These are phyloP conservation scores for Astraeus odoratus DNA, from an alignment of 768 basidiomycete species.

Conservation along the genomic window DNA sequence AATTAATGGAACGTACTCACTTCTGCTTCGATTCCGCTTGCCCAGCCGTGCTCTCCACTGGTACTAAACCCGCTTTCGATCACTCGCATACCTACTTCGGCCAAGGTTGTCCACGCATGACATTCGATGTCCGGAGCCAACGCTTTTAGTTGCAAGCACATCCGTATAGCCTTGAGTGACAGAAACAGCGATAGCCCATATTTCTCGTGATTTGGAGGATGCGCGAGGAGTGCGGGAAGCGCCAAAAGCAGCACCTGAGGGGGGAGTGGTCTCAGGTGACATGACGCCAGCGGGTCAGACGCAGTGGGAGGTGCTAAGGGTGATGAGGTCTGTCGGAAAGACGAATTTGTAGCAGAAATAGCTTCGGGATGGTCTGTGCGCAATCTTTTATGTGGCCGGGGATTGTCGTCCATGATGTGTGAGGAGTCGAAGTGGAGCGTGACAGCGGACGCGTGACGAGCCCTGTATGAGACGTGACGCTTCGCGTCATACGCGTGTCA, in stretches of 20 bases:
- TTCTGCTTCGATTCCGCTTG: constrained; percentile 48
- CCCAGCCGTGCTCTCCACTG: constrained; percentile 34
- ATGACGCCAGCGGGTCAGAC: neutral
- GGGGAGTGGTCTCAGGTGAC: constrained; percentile 28
- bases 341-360: neutral
- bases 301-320: neutral
- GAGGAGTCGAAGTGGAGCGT: constrained; percentile 3
- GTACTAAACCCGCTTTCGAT: constrained; percentile 39
- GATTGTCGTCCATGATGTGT: constrained; percentile 27
- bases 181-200: constrained; percentile 51
- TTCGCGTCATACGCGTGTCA: constrained; percentile 24
- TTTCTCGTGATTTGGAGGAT: constrained; percentile 55
- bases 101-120: constrained; percentile 62
- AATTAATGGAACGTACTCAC: constrained; percentile 24
- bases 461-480: constrained; percentile 24
- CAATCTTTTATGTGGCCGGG: constrained; percentile 31
- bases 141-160: constrained; percentile 43
- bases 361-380: constrained; percentile 15
- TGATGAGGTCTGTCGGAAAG: neutral
- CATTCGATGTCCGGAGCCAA: constrained; percentile 59
- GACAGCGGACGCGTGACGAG: constrained; percentile 16
- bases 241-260: constrained; percentile 48
- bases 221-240: constrained; percentile 52
- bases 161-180: constrained; percentile 48
- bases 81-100: constrained; percentile 59